Percentiles rank a stretch among this genome's conserved stretches.
Conservation (phyloP, 2,329 filamentous ascomycete genomes). For the Nemania sp. region DNA sequence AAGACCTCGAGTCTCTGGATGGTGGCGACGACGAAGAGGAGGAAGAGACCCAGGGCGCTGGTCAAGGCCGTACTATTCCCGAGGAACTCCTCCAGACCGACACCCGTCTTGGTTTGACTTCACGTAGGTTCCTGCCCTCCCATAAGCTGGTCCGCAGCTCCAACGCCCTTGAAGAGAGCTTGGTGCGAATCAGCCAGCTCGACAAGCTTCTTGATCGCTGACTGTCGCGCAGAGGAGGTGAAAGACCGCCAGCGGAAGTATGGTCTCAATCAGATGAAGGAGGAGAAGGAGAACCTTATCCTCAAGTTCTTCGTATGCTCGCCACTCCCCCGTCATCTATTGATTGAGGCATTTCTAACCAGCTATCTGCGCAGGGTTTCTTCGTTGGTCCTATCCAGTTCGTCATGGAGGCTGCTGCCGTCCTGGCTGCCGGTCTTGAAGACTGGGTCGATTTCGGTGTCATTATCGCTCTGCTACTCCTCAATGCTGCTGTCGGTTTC, state of each 20-base stretch:
- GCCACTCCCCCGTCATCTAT: not conserved
- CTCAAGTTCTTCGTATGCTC: constrained; percentile 70
- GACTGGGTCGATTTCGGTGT: constrained; percentile 95
- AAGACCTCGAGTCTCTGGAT: constrained; percentile 83
- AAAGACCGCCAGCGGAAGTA: constrained; percentile 62
- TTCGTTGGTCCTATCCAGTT: constrained; percentile 91
- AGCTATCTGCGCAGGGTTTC: constrained; percentile 53
- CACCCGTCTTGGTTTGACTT: constrained; percentile 71
- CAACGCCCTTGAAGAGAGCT: constrained; percentile 32
- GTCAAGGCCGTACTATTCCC: constrained; percentile 57
- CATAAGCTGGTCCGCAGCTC: constrained; percentile 47
- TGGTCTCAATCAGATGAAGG: constrained; percentile 88
- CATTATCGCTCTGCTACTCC: constrained; percentile 79
- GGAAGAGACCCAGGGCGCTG: constrained; percentile 55
- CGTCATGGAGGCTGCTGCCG: constrained; percentile 87
- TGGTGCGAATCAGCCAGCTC: not conserved
- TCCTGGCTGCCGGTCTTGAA: constrained; percentile 80
- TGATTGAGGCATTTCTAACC: constrained; percentile 2
- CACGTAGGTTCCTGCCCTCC: constrained; percentile 58
- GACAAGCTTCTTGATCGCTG: constrained; percentile 18
- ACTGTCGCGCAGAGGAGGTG: constrained; percentile 36
- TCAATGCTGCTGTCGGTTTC: constrained; percentile 87
- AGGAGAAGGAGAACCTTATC: constrained; percentile 83
- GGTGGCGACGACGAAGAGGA: constrained; percentile 70
- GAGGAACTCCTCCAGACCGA: constrained; percentile 81